Evolutionary conservation across 495 filamentous ascomycete species (phyloP).

Genomic region (Friedmanniomyces simplex): DNA sequence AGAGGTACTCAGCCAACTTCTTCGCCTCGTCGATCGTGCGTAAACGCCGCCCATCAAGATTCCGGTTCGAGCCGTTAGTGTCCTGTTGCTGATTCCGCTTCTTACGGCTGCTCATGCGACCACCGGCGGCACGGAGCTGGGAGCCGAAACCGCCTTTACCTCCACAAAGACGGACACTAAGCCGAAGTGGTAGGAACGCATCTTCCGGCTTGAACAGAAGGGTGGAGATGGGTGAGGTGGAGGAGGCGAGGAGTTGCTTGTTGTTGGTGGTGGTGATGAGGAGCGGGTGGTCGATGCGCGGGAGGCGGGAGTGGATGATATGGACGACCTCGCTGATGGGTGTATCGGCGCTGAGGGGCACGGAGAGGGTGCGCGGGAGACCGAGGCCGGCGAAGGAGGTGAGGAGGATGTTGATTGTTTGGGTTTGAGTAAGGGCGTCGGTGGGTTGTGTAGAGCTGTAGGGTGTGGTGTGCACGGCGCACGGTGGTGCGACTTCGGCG

Average conservation of each 20-base stretch:
- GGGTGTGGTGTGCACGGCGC: too few species aligned
- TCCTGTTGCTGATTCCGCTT: slow-evolving; percentile 65
- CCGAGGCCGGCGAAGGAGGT: slow-evolving; percentile 73
- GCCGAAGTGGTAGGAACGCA: slow-evolving; percentile 67
- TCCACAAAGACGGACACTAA: slow-evolving; percentile 64
- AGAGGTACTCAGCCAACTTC: slow-evolving; percentile 84
- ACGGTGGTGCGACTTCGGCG: too few species aligned
- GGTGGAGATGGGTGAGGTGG: slow-evolving; percentile 40
- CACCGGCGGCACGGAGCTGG: slow-evolving; percentile 89
- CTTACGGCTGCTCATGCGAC: slow-evolving; percentile 90
- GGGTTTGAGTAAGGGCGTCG: too few species aligned
- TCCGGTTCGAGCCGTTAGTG: slow-evolving; percentile 57
- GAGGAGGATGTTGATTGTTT: slow-evolving; percentile 67
- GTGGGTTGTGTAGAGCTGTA: too few species aligned
- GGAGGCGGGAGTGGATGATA: slow-evolving; percentile 54
- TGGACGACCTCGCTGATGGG: slow-evolving; percentile 55
- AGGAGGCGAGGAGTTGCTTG: slow-evolving; percentile 47
- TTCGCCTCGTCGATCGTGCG: slow-evolving; percentile 93
- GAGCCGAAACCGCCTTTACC: slow-evolving; percentile 98
- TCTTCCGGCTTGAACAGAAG: slow-evolving; percentile 41
- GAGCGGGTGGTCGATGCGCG: slow-evolving; percentile 43
- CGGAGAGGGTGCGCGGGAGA: slow-evolving; percentile 64
- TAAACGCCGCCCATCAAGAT: slow-evolving; percentile 82
- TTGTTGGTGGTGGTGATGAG: slow-evolving; percentile 76
- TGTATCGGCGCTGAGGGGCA: slow-evolving; percentile 47